A percentile compares a stretch with the other conserved stretches of the same genome.
Evolutionary conservation across 495 filamentous ascomycete species (phyloP).

Genomic region (Melanomma pulvis-pyrius): DNA sequence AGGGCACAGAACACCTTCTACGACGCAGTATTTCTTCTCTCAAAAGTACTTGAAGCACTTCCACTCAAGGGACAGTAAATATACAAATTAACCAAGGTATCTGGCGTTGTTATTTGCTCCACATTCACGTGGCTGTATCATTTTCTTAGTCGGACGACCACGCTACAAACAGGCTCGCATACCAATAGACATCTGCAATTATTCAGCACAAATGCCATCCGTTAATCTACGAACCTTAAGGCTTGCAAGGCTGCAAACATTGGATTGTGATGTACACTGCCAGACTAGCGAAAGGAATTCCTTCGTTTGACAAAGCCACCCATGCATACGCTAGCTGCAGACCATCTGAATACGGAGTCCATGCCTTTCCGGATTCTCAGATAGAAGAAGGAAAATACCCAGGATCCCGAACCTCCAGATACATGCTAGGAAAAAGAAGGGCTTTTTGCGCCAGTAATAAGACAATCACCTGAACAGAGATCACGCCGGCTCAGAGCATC

Average conservation of each 20-base stretch:
- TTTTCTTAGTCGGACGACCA: no score
- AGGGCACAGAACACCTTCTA: neutral
- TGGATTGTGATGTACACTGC: neutral
- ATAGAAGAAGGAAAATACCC: neutral
- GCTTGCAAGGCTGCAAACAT: neutral
- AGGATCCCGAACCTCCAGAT: neutral
- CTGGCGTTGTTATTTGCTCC: no score
- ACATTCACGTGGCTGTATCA: no score
- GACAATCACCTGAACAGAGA: neutral
- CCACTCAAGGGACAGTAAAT: no score
- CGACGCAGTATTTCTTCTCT: no score
- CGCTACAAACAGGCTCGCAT: no score
- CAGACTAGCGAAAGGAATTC: neutral
- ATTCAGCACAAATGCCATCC: neutral
- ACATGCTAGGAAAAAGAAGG: no score
- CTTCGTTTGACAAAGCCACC: neutral
- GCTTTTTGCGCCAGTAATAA: neutral
- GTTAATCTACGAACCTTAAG: neutral
- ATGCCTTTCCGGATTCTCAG: neutral
- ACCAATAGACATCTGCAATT: no score
- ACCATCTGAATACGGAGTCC: neutral
- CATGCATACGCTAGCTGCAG: neutral
- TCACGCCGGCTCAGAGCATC: conserved; percentile 13
- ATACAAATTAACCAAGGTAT: no score
- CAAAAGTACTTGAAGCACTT: no score